phyloP scores from a whole-genome alignment of 805 yeast species.

The Dipodascopsis uninucleata region DNA sequence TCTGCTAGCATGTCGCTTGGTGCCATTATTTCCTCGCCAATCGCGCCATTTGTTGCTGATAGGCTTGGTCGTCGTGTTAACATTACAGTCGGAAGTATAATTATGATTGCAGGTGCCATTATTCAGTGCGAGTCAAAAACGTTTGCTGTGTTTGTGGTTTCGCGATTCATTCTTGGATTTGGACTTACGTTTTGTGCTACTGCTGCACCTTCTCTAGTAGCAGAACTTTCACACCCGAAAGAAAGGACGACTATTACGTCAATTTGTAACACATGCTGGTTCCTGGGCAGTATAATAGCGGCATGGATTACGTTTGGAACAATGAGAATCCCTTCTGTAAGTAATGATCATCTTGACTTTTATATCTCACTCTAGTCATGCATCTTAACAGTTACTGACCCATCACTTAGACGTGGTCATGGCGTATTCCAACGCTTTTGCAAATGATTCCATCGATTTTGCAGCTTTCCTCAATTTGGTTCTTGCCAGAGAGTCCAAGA shows the following conservation, averaged over 20 bases:
- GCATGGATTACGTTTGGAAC: constrained; percentile 23
- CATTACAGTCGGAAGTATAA: constrained; percentile 9
- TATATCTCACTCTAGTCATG: too few relatives aligned
- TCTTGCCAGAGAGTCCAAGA: constrained; percentile 46
- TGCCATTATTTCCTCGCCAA: constrained; percentile 28
- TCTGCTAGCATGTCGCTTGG: not conserved
- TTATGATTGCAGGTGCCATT: constrained; percentile 5
- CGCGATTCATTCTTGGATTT: constrained; percentile 23
- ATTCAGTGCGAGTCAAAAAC: constrained; percentile 19
- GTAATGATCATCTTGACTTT: too few relatives aligned
- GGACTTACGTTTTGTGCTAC: constrained; percentile 10
- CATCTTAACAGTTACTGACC: too few relatives aligned
- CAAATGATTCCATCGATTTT: constrained; percentile 60
- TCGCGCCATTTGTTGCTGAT: constrained; percentile 39
- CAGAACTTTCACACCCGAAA: constrained; percentile 22
- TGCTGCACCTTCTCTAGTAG: constrained; percentile 13
- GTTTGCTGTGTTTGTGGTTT: constrained; percentile 18
- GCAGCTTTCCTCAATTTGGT: constrained; percentile 36
- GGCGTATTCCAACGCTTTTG: constrained; percentile 69
- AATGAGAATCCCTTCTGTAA: constrained; percentile 6
- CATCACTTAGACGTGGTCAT: constrained; percentile 49
- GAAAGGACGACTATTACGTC: constrained; percentile 38
- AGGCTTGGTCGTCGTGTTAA: constrained; percentile 44
- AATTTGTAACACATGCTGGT: constrained; percentile 51
- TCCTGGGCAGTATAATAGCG: constrained; percentile 46